phyloP scores from a whole-genome alignment of 805 yeast species.

The Metschnikowia shivogae region DNA sequence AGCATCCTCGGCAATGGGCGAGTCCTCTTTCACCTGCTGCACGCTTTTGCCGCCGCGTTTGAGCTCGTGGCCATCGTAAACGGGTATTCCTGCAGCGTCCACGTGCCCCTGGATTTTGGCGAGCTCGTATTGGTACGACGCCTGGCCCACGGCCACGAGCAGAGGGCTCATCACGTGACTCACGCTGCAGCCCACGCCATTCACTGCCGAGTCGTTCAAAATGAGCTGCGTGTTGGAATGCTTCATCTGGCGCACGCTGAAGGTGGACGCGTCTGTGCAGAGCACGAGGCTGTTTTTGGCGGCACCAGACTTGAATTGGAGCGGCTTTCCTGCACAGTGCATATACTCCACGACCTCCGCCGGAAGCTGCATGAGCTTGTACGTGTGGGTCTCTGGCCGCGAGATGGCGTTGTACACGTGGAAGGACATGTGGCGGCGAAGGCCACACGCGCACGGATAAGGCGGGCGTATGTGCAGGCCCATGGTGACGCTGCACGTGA shows the following conservation, averaged over 20 bases:
- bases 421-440: conserved; percentile 12
- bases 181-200: not conserved
- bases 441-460: not conserved
- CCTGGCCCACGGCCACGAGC: conserved; percentile 28
- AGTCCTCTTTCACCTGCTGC: conserved; percentile 33
- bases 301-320: conserved; percentile 14
- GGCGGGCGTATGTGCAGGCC: not conserved
- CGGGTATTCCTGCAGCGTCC: conserved; percentile 28
- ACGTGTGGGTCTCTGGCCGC: conserved; percentile 8
- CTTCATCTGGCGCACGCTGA: conserved; percentile 68
- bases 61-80: conserved; percentile 14
- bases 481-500: not conserved
- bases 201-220: conserved; percentile 22
- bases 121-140: conserved; percentile 35
- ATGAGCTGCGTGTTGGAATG: conserved; percentile 83
- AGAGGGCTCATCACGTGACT: not conserved
- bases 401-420: conserved; percentile 12
- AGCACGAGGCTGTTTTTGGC: conserved; percentile 47
- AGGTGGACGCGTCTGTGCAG: conserved; percentile 57
- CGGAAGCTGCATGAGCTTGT: conserved; percentile 19
- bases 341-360: conserved; percentile 10
- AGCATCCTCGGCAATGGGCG: conserved; percentile 55
- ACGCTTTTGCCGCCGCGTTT: conserved; percentile 18
- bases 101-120: conserved; percentile 23
- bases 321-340: conserved; percentile 5